Evolutionary conservation across 208 protist species (phyloP), one percentile per base, ranked within the genome.

Genomic region (Trypanosomatidae sp.): DNA sequence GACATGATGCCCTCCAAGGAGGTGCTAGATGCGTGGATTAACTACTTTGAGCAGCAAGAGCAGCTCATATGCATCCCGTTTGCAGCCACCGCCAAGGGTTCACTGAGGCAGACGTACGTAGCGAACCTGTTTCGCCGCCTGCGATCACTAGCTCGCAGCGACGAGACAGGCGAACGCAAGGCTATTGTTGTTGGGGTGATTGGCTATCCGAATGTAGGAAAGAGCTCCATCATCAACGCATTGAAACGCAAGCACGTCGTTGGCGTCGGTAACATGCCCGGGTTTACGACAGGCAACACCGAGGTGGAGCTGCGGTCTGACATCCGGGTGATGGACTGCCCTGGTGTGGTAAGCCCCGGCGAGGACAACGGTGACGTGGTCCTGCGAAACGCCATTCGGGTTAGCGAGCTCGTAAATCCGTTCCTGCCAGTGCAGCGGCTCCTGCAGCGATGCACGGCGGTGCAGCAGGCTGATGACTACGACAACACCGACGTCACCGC

Each of bases 161-260:
- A 89, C 8, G 91, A 96, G 68, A 93, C 84, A 44, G 82, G 85
- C 17, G 94, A 87, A 12, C 89, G 91, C 75, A 97, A 94, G 73
- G 71, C 90, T 7, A 98, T 99, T 68, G 92, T 95, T 25, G 98
- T 99, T 19, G 98, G 98, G 59, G 96, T 99, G 44, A 98, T 99
- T 85, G 98, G 98, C 43, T 99, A 99, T 76, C 98, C 98, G 36
- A 99, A 99, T 78, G 98, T 99, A 10, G 98, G 95, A 30, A 99
- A 99, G 84, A 96, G 86, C 41, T 98, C 94, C 47, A 85, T 99
- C 30, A 99, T 99, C 76, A 99, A 99, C 77, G 92, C 93, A 1
- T 86, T 99, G n/a, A 99, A 99, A 80, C 89, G 98, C 15, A 91
- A 90, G 56, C 84, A 93, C 69, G 97, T 98, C 8, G 93, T 95